Conservation (phyloP, 163 green algal species). For the Coccomyxa subellipsoidea region DNA sequence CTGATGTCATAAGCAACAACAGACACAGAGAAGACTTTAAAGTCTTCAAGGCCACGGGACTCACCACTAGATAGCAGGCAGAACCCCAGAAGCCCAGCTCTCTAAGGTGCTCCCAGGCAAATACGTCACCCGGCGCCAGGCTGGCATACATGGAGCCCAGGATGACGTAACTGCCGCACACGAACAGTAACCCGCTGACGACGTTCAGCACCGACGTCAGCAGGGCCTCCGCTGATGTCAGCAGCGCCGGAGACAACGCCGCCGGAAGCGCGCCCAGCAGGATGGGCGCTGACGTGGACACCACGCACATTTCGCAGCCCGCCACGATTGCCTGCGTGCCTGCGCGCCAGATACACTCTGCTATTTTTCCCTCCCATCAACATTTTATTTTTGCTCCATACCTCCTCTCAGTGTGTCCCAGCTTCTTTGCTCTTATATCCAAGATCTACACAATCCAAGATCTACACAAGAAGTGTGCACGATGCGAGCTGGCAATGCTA, state of each 20-base stretch:
- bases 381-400: too few relatives aligned
- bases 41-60: not conserved
- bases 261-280: not conserved
- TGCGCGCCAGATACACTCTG: not conserved
- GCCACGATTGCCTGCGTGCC: not conserved
- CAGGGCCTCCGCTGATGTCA: not conserved
- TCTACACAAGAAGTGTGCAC: too few relatives aligned
- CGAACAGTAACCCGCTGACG: not conserved
- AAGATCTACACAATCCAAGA: too few relatives aligned
- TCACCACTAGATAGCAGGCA: not conserved
- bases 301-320: not conserved
- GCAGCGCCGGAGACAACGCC: not conserved
- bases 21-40: too few relatives aligned
- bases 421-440: too few relatives aligned
- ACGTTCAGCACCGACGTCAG: not conserved
- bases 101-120: not conserved
- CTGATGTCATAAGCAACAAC: not conserved
- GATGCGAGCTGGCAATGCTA: too few relatives aligned
- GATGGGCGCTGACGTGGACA: not conserved
- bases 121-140: not conserved
- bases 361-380: too few relatives aligned
- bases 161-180: not conserved
- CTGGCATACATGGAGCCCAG: not conserved
- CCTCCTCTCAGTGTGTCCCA: too few relatives aligned
- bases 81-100: not conserved